Evolutionary conservation across 1,139 yeast species (phyloP), one percentile per base, ranked within the genome.

Genomic region (Lizanozyma gosingica): DNA sequence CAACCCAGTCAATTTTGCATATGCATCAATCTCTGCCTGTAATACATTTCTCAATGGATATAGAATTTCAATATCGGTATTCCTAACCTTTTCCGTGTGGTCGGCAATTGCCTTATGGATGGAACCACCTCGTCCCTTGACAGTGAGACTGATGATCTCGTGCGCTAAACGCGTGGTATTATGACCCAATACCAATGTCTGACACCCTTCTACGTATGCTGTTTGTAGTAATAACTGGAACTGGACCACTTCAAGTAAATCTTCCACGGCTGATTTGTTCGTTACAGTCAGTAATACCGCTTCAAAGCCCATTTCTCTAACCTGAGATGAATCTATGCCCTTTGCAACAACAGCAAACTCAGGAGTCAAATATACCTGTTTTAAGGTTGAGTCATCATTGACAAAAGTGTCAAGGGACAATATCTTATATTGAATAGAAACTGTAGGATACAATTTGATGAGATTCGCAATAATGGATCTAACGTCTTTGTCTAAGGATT

Each of bases 141-240:
- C 90, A 0, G 95, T 82, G 43, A 83, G 63, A 0, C 95, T 73
- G 29, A 92, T 67, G 17, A 86, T 78, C 43, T 80, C 80, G 50
- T 83, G 87, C 1, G 97, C 95, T 14, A 90, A 56, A 40, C 81
- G 71, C 1, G 95, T 84, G 90, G 86, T 85, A 15, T 86, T 78
- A 53, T 83, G 85, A 1, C 94, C 87, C 62, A 78, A 80, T 2
- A 87, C 45, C 1, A 88, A 65, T 3, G 84, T 74, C 15, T 73
- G 67, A 45, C 81, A 76, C 0, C 60, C 56, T 29, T 67, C 60
- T 14, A 62, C 57, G 14, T 52, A 51, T 0, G 90, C 85, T 16
- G 72, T 63, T 35, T 65, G 59, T 36, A 71, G 54, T 3, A 82
- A 59, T 2, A 82, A 53, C 38, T 72, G 74, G 14, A 69, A 68